Base-by-base conservation (phyloP, 2,329 filamentous ascomycete genomes). In the Monilinia vaccinii-corymbosi region DNA sequence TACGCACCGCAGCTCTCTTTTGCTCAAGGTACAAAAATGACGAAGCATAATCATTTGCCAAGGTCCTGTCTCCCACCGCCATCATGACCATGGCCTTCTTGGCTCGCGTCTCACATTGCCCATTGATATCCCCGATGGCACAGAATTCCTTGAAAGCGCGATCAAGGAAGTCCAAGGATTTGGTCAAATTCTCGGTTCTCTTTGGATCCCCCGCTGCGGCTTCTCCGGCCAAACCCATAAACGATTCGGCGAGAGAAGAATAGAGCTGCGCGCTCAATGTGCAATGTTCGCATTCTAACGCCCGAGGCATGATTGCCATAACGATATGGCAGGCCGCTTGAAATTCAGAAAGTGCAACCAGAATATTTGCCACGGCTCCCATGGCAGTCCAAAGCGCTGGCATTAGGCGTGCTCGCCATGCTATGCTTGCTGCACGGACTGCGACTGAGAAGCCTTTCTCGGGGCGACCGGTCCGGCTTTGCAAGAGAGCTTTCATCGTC, bases 41-140 rank as follows among this genome's bases (percentile, higher is more conserved):
- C 44, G 78, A 76, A 7, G 80, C 79, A 69, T 76, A 80, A 64
- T 83, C 79, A 71, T 81, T 81, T n/a, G 79, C 79, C 65, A 82
- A 66, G 34, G 75, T 74, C 42, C 75, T 70, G 67, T 86, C 82
- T 3, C 80, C 83, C 28, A 80, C 74, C 61, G 83, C 73, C 67
- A 81, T 79, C 71, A 85, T 81, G 52, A 88, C 77, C n/a, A 80
- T 80, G 11, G 82, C 81, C 71, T 87, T 88, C 74, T 87, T 87
- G 49, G 81, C 80, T 70, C 87, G 67, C 74, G 85, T 81, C 66
- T 86, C 81, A 64, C 83, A 81, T 69, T 85, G 81, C 1, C 82
- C 82, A 31, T 76, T 73, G 13, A 82, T 70, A 71, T 87, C 83
- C 64, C 84, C 79, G 14, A 85, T 73, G 57, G 77, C 76, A 59